Base-by-base conservation (phyloP, 2,329 filamentous ascomycete genomes). In the Claviceps maximensis region DNA sequence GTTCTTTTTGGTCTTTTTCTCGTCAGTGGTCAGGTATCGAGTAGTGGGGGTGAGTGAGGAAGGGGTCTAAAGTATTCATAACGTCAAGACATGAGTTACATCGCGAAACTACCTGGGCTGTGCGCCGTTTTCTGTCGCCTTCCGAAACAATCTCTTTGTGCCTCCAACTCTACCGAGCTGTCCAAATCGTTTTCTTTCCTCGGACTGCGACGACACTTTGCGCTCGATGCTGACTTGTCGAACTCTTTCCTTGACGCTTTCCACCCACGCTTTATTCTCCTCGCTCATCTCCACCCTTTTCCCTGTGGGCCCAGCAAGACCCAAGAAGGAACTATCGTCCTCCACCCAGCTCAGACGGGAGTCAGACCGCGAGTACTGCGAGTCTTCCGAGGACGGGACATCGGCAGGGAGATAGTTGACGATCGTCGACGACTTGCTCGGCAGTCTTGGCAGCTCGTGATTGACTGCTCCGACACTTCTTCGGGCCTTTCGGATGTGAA, bases 191-290 rank as follows among this genome's bases (percentile, higher is more conserved):
- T 62, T 69, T 63, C 55, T 55, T 17, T 59, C 53, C 25, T 59
- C 58, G n/a, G 62, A 50, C 38, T 58, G 63, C 40, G 58, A 61
- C 21, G 58, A 61, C 21, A 65, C 57, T 50, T 67, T 68, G 48
- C 68, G 69, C 64, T 82, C 82, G 53, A 78, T 78, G 62, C 83
- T 87, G 55, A 82, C 85, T 47, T 82, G 76, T 55, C 84, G 79
- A 42, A 89, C 87, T 63, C 87, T 85, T 62, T 87, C 84, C 69
- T 89, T 84, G 71, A 93, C 85, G 56, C 82, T 87, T 66, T 90
- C 84, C 10, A 93, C 85, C 87, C 87, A 93, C 41, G 83, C 82
- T 54, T 81, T 75, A 62, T 84, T 87, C 67, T 89, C 83, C 53
- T 83, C 81, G 53, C 82, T 86, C 70, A 82, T 86, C 63, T 75